Conservation (phyloP, 257 asterid species). For the Euphrasia confusa region DNA sequence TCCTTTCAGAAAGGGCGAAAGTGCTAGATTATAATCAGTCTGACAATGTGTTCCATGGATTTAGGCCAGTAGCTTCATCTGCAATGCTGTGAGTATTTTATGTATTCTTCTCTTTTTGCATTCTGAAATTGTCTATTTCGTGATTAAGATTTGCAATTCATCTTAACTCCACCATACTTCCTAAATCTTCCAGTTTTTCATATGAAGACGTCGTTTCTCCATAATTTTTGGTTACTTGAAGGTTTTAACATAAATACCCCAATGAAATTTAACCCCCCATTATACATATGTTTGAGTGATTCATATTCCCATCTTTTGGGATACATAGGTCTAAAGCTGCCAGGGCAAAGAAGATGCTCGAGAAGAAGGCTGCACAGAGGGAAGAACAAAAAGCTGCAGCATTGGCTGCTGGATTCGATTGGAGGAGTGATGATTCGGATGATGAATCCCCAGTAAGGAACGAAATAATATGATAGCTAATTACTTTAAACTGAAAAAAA, state of each 20-base stretch:
- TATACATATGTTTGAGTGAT: slow-evolving; percentile 5
- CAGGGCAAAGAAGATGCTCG: slow-evolving; percentile 65
- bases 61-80: slow-evolving; percentile 70
- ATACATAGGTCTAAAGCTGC: slow-evolving; percentile 55
- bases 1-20: slow-evolving; percentile 64
- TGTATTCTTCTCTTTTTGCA: slow-evolving; percentile 20
- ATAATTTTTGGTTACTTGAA: neutral
- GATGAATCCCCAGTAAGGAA: slow-evolving; percentile 60
- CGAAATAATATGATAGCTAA: slow-evolving; percentile 7
- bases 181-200: neutral
- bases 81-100: slow-evolving; percentile 54
- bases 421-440: slow-evolving; percentile 79
- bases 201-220: neutral
- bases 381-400: slow-evolving; percentile 71
- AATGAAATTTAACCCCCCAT: neutral
- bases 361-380: slow-evolving; percentile 46
- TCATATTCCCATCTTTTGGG: slow-evolving; percentile 18
- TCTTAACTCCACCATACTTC: slow-evolving; percentile 4
- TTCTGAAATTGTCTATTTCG: slow-evolving; percentile 10
- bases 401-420: slow-evolving; percentile 78
- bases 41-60: slow-evolving; percentile 61
- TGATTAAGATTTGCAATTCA: neutral
- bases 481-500: slow-evolving; percentile 6
- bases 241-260: neutral
- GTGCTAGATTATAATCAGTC: slow-evolving; percentile 53